Percentiles rank a stretch among this genome's conserved stretches.
Evolutionary conservation across 768 basidiomycete genomes (phyloP).

Genomic region (Mycena maculata): DNA sequence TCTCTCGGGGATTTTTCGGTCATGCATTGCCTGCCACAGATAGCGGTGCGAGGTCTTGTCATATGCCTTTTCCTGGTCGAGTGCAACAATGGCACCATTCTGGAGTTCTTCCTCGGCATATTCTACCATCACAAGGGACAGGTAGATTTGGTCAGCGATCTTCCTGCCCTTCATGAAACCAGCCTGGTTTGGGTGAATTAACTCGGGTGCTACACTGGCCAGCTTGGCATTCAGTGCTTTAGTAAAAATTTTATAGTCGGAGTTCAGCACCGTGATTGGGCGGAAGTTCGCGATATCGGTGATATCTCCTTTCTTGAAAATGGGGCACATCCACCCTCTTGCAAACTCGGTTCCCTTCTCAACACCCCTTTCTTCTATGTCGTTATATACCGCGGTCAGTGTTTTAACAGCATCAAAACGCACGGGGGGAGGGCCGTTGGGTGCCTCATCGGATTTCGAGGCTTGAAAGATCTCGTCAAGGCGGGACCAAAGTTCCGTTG

Average conservation of each 20-base stretch:
- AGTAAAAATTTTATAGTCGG: conserved; percentile 15
- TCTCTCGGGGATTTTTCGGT: no score
- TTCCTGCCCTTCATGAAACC: no score
- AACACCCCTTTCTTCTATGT: conserved; percentile 33
- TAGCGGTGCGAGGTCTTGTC: no score
- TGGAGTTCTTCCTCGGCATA: no score
- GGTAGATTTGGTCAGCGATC: no score
- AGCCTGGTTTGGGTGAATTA: no score
- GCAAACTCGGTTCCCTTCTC: conserved; percentile 15
- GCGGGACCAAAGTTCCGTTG: neutral
- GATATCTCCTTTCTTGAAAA: neutral
- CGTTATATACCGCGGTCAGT: conserved; percentile 10
- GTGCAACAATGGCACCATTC: no score
- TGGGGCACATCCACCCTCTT: conserved; percentile 36
- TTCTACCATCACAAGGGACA: no score
- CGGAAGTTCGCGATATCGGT: conserved; percentile 12
- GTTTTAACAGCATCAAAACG: conserved; percentile 3
- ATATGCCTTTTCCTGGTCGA: no score
- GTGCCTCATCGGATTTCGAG: neutral
- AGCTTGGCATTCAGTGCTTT: no score
- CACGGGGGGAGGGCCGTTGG: neutral
- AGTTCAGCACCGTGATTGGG: conserved; percentile 16
- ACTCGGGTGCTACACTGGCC: no score
- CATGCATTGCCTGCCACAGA: no score
- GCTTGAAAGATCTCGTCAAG: neutral